A percentile compares a stretch with the other conserved stretches of the same genome.
phyloP scores from a whole-genome alignment of 2,329 filamentous ascomycete genomes.

The Ophiostoma tasmaniense region DNA sequence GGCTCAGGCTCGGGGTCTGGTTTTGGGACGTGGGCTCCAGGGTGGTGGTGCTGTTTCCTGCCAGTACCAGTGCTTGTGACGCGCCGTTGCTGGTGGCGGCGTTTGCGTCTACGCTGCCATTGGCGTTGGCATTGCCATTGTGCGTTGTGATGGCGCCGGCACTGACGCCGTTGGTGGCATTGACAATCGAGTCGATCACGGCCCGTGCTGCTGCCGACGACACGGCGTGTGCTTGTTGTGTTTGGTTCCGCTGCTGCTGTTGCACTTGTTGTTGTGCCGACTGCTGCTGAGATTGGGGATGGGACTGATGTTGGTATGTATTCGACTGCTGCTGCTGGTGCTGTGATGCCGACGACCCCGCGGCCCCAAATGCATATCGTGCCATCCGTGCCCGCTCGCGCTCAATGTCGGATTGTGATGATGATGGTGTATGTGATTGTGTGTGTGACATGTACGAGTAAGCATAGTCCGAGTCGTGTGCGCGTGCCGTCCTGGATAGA shows the following conservation, averaged over 20 bases:
- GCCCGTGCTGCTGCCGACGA: background rate
- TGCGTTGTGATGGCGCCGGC: background rate
- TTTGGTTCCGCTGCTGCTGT: background rate
- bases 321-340: slow-evolving; percentile 2
- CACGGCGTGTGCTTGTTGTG: background rate
- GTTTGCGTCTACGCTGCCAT: background rate
- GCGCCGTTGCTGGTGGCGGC: background rate
- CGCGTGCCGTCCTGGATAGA: background rate
- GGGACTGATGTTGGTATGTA: background rate
- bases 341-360: slow-evolving; percentile 1
- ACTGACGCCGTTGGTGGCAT: background rate
- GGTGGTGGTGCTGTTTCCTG: background rate
- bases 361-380: background rate
- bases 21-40: background rate
- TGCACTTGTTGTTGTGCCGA: background rate
- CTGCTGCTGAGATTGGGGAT: background rate
- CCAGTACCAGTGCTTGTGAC: background rate
- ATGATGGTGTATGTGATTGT: background rate
- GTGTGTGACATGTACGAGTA: background rate
- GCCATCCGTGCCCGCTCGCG: background rate
- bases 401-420: background rate
- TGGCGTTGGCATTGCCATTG: background rate
- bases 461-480: background rate
- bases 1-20: background rate
- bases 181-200: slow-evolving; percentile 13